Evolutionary conservation across 352 stramenopile species (phyloP).

Genomic region (Globisporangium cederbergense): DNA sequence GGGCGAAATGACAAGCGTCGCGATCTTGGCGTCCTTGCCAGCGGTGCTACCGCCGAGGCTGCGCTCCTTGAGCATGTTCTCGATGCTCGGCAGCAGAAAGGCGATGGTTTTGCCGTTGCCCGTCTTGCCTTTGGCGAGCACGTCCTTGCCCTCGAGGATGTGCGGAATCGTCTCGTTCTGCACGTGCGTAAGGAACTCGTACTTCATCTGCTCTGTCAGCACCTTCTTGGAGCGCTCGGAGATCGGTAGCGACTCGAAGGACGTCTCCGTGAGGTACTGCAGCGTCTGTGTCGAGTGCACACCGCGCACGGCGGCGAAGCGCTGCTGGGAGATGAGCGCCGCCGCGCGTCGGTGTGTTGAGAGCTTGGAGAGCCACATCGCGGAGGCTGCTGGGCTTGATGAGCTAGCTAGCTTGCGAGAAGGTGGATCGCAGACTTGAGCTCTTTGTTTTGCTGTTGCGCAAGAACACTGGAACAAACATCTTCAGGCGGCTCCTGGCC

Average conservation of each 20-base stretch:
- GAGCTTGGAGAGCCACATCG: conserved; percentile 18
- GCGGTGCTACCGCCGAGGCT: background rate
- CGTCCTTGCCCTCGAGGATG: conserved; percentile 77
- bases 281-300: conserved; percentile 15
- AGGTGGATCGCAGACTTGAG: conserved; percentile 5
- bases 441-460: background rate
- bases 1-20: conserved; percentile 49
- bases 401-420: background rate
- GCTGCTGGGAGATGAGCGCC: conserved; percentile 11
- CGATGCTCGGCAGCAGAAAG: conserved; percentile 75
- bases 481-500: background rate
- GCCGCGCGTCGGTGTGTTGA: conserved; percentile 3
- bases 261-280: conserved; percentile 42
- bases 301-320: conserved; percentile 3
- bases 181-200: conserved; percentile 88
- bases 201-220: conserved; percentile 81
- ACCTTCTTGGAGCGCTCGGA: conserved; percentile 56
- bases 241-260: conserved; percentile 54
- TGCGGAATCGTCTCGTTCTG: conserved; percentile 84
- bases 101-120: conserved; percentile 91
- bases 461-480: background rate
- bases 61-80: conserved; percentile 44
- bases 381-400: background rate
- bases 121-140: conserved; percentile 92
- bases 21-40: conserved; percentile 12